Percentiles rank a stretch among this genome's conserved stretches.
Evolutionary conservation across 2,329 filamentous ascomycete genomes (phyloP).

Genomic region (Claviceps humidiphila): DNA sequence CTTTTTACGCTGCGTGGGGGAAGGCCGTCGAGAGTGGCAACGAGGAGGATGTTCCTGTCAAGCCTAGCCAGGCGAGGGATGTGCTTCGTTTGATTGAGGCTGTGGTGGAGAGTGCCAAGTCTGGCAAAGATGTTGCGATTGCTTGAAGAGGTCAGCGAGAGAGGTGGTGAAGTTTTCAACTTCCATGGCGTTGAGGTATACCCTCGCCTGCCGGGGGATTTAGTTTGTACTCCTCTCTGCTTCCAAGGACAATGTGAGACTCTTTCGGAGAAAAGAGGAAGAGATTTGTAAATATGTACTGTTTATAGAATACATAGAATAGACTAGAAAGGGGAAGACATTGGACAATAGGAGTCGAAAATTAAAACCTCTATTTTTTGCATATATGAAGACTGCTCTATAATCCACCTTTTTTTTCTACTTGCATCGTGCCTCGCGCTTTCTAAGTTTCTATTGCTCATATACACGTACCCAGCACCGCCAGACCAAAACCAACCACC

Average conservation of each 20-base stretch:
- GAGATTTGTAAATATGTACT: no score
- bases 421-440: not conserved
- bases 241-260: no score
- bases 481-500: not conserved
- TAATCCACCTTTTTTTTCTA: not conserved
- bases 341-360: no score
- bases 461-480: not conserved
- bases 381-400: not conserved
- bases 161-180: not conserved
- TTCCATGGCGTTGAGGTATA: no score
- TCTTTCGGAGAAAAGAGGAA: no score
- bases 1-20: constrained; percentile 48
- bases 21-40: constrained; percentile 32
- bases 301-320: no score
- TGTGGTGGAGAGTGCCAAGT: constrained; percentile 34
- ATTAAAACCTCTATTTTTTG: no score
- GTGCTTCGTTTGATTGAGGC: constrained; percentile 41
- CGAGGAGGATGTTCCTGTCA: constrained; percentile 38
- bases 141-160: not conserved
- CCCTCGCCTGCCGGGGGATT: no score
- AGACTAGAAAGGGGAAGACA: no score
- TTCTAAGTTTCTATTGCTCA: not conserved
- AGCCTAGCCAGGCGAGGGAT: constrained; percentile 37
- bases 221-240: no score
- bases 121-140: constrained; percentile 29